These are phyloP conservation scores for Beta lomatogona DNA, from an alignment of 179 eudicot genomes.

Conservation along the genomic window DNA sequence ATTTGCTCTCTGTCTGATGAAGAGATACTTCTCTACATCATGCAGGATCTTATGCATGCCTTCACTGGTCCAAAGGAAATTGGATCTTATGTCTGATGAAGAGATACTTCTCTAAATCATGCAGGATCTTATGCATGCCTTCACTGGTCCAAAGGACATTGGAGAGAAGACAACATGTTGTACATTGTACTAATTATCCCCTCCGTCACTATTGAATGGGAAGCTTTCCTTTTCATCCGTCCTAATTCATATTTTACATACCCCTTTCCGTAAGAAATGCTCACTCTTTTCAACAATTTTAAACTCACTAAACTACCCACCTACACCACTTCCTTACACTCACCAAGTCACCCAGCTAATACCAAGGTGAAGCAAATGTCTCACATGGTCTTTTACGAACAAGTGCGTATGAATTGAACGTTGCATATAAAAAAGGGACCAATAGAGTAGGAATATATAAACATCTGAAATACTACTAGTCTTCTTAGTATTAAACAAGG, in stretches of 20 bases:
- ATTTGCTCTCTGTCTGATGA: background rate
- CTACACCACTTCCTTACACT: too few species aligned
- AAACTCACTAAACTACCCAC: too few species aligned
- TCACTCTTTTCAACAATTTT: too few species aligned
- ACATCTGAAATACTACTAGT: background rate
- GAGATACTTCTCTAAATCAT: background rate
- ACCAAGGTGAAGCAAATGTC: background rate
- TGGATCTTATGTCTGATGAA: background rate
- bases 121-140: background rate
- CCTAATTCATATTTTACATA: too few species aligned
- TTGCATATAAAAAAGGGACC: too few species aligned
- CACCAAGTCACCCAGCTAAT: too few species aligned
- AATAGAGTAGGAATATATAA: too few species aligned
- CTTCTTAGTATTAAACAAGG: background rate
- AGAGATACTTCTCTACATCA: background rate
- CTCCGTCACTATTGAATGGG: background rate
- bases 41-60: background rate
- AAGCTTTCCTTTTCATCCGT: too few species aligned
- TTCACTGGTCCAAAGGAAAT: background rate
- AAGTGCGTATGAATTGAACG: too few species aligned
- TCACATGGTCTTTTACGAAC: background rate
- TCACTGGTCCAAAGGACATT: background rate
- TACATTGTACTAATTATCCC: background rate
- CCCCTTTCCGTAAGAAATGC: too few species aligned
- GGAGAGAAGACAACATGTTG: background rate